Evolutionary conservation across 345 rosid species (phyloP), one percentile per base, ranked within the genome.

Genomic region (Arabidopsis suecica): DNA sequence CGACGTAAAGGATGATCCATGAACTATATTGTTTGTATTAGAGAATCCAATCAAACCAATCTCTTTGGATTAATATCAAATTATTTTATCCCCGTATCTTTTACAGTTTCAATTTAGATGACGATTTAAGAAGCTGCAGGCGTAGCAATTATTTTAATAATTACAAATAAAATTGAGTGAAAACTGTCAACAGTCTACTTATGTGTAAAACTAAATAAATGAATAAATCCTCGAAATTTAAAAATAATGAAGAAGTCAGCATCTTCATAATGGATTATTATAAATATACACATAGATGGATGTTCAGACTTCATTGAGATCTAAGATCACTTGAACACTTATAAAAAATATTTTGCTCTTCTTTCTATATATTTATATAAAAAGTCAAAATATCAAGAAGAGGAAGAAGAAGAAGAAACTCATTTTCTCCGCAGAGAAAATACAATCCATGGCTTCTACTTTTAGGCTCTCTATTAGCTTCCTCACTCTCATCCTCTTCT

Each of bases 401-500:
- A 32, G 5, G 61, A 57, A 33, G 71, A 34, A 47, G 65, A 44
- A 56, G 65, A 44, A 53, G 49, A 62, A 36, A 55, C 53, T 70
- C 44, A 30, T 20, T 63, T 61, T 37, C 54, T 56, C n/a, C 12
- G 5, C 50, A 34, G 49, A 64, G 63, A 47, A 14, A 9, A 32
- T 42, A 45, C 12, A 30, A 30, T 59, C 68, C 55, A 78, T 78
- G 81, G 77, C 77, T 34, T 66, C 69, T 3, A 50, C 73, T 59
- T 59, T 60, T 32, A 32, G 13, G 40, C 16, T 78, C 69, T 78
- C 44, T 42, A 1, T 32, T 50, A 66, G 30, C 58, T 59, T 72
- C 51, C 28, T 54, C 65, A 44, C 22, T 63, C 32, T 65, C 40
- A 48, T 72, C 73, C 9, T 76, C 65, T 66, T 72, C 64, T 78